These are phyloP conservation scores for Phyllosticta citrichinensis DNA, from an alignment of 2,329 filamentous ascomycete species.

Conservation along the genomic window DNA sequence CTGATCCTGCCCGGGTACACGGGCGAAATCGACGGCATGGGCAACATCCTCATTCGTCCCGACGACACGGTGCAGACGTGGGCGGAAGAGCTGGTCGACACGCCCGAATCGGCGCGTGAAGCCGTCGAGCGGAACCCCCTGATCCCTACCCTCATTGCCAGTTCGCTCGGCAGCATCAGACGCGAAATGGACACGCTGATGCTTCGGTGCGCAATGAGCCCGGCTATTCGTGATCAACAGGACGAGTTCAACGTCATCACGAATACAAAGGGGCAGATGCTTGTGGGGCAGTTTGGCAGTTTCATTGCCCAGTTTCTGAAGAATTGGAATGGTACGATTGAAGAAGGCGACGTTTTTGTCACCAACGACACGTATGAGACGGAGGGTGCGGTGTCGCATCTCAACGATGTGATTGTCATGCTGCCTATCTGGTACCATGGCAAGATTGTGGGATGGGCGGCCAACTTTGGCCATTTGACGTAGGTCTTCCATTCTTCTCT, in stretches of 20 bases:
- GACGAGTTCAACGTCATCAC: conserved; percentile 47
- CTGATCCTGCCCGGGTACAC: conserved; percentile 38
- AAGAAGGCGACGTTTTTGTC: conserved; percentile 42
- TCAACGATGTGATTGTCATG: conserved; percentile 42
- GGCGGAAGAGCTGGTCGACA: conserved; percentile 21
- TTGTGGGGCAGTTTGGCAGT: conserved; percentile 42
- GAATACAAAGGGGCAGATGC: conserved; percentile 38
- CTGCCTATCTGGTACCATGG: conserved; percentile 38
- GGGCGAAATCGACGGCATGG: conserved; percentile 38
- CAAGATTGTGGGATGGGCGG: conserved; percentile 38
- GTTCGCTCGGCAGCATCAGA: conserved; percentile 37
- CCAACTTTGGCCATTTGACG: conserved; percentile 43
- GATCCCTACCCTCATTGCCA: conserved; percentile 36
- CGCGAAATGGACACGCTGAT: conserved; percentile 43
- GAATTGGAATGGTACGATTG: conserved; percentile 37
- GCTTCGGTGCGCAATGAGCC: conserved; percentile 42
- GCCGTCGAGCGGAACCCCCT: conserved; percentile 32
- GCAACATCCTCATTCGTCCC: conserved; percentile 40
- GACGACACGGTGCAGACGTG: conserved; percentile 16
- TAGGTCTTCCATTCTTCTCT: conserved; percentile 16
- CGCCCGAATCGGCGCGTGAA: conserved; percentile 26
- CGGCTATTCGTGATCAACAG: conserved; percentile 42
- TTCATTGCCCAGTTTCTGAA: conserved; percentile 40
- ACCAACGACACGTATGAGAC: conserved; percentile 43
- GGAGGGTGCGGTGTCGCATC: conserved; percentile 39